phyloP scores from a whole-genome alignment of 2,329 filamentous ascomycete species.

The Neopestalotiopsis sp. region DNA sequence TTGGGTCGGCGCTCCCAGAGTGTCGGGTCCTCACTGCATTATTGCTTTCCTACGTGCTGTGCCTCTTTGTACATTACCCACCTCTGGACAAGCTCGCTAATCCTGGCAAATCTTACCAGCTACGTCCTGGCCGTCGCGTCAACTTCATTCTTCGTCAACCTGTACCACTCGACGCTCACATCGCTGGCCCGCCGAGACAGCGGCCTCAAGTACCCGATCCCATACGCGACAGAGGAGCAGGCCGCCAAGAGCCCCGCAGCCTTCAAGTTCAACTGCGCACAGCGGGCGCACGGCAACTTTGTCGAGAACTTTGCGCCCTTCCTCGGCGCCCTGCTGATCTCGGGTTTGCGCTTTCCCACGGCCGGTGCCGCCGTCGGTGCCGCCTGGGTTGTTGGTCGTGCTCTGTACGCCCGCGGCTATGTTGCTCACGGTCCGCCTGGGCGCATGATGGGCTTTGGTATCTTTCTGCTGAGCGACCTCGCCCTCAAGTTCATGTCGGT shows the following conservation, averaged over 20 bases:
- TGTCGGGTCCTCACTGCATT: neutral
- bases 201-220: conserved; percentile 60
- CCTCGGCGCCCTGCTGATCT: conserved; percentile 57
- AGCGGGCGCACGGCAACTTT: conserved; percentile 66
- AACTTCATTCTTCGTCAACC: conserved; percentile 63
- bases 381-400: conserved; percentile 56
- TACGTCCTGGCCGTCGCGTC: conserved; percentile 65
- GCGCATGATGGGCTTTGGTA: conserved; percentile 43
- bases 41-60: neutral
- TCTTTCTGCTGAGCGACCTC: conserved; percentile 40
- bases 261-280: conserved; percentile 64
- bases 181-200: conserved; percentile 54
- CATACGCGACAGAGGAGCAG: conserved; percentile 60
- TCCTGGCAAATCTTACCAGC: conserved; percentile 42
- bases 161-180: conserved; percentile 54
- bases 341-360: conserved; percentile 60
- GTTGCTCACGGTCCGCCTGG: conserved; percentile 50
- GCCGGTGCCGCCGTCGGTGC: conserved; percentile 54
- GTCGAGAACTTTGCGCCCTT: conserved; percentile 63
- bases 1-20: neutral
- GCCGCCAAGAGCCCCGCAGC: conserved; percentile 59
- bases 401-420: conserved; percentile 63
- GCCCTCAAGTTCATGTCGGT: conserved; percentile 48
- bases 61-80: conserved; percentile 3
- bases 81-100: conserved; percentile 3